These are phyloP conservation scores for Aspergillus transmontanensis DNA, from an alignment of 2,329 filamentous ascomycete species.

Conservation along the genomic window DNA sequence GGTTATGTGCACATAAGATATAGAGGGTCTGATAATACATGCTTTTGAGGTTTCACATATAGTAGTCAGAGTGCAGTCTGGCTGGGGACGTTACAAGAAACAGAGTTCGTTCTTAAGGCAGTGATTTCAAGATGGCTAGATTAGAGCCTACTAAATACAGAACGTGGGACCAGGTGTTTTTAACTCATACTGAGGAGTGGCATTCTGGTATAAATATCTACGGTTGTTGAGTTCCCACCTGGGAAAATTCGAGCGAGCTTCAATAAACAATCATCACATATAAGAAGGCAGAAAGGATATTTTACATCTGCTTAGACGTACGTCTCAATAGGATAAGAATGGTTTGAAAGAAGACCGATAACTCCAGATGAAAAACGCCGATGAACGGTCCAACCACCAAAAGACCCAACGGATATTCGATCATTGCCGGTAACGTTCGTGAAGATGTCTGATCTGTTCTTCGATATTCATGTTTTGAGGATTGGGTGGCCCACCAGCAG, in stretches of 20 bases:
- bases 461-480: constrained; percentile 69
- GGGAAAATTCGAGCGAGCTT: not conserved
- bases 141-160: not conserved
- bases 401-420: constrained; percentile 2
- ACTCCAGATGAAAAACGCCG: constrained; percentile 11
- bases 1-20: constrained; percentile 11
- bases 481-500: constrained; percentile 32
- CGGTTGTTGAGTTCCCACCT: not conserved
- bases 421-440: constrained; percentile 55
- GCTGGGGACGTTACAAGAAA: not conserved
- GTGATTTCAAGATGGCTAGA: not conserved
- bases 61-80: not conserved
- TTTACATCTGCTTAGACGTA: constrained; percentile 10
- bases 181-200: not conserved
- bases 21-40: constrained; percentile 9
- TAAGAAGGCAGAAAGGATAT: not conserved
- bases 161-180: not conserved
- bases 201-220: not conserved
- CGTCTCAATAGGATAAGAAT: constrained; percentile 4
- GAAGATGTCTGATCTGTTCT: constrained; percentile 76
- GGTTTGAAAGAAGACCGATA: constrained; percentile 3
- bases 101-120: not conserved
- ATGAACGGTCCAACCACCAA: constrained; percentile 5
- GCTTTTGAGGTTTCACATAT: not conserved
- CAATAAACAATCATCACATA: not conserved